A percentile compares a stretch with the other conserved stretches of the same genome.
Evolutionary conservation across 2,329 filamentous ascomycete species (phyloP).

Genomic region (Phialophora macrospora): DNA sequence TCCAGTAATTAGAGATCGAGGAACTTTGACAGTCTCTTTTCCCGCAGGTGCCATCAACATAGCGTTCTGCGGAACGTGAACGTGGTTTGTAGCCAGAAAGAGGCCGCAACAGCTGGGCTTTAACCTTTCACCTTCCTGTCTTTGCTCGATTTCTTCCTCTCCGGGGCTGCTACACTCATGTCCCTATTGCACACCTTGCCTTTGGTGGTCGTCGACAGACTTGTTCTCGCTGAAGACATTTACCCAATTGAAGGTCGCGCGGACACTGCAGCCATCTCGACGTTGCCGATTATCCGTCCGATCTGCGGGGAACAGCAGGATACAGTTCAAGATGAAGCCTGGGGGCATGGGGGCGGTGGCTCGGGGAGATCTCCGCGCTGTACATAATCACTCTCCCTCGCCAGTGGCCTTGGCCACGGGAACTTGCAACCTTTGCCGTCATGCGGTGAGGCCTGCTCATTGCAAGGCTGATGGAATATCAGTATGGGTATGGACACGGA

Average conservation of each 20-base stretch:
- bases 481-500: constrained; percentile 4
- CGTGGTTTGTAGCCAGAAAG: background rate
- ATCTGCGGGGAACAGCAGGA: constrained; percentile 6
- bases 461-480: background rate
- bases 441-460: background rate
- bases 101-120: no score
- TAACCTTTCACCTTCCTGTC: background rate
- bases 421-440: background rate
- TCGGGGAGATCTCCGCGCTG: constrained; percentile 9
- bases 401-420: background rate
- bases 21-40: no score
- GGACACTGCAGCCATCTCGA: background rate
- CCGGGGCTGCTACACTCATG: background rate
- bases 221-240: background rate
- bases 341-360: background rate
- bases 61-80: background rate
- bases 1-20: background rate
- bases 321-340: background rate
- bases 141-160: background rate
- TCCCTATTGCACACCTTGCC: background rate
- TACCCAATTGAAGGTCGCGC: no score
- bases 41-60: background rate
- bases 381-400: background rate
- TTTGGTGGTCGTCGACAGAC: background rate
- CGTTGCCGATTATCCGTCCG: constrained; percentile 16